Base-by-base conservation (phyloP, 164 flowering plant species). In the Litsea cubeba region DNA sequence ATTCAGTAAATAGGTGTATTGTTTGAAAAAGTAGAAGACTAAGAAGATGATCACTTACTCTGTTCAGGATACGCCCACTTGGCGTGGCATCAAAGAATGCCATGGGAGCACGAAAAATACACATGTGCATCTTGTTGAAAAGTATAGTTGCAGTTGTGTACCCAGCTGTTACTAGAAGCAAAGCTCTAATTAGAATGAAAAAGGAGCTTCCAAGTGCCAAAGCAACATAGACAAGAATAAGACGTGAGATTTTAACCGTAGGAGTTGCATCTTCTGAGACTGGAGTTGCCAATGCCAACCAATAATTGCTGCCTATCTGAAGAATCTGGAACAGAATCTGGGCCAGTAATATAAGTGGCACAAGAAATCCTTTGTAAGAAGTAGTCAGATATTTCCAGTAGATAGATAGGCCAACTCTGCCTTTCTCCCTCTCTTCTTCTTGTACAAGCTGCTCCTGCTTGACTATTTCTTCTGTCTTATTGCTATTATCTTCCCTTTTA, bases 231-330 rank as follows among this genome's bases (percentile, higher is more conserved):
- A 95, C 97, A 65, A 78, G 12, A 22, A 93, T 75, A 5, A 90
- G 87, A 10, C 81, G 81, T 5, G 81, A 77, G 72, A 73, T 72
- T 6, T 30, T 51, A 51, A 90, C 94, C 3, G 80, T 60, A 69
- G 95, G 83, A 75, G 80, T 20, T 12, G 8, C 82, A 75, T 85
- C 89, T 68, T 75, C 73, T 7, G 97, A 88, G 10, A 85, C 84
- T 2, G 99, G 98, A 77, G 89, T 81, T 49, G 93, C 97, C 94
- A 88, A 90, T 50, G 96, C 93, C 96, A 95, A 93, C 99, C 99
- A 95, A 64, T 90, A 95, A 73, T 95, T 93, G 84, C 99, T 91
- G 64, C 84, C 92, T 70, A 93, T 93, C 74, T 95, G 93, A 80
- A 95, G 92, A 18, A 82, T 2, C 81, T 88, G 90, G 74, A 90